A percentile compares a stretch with the other conserved stretches of the same genome.
Evolutionary conservation across 108 stramenopile species (phyloP).

Genomic region (Skeletonema grethae): DNA sequence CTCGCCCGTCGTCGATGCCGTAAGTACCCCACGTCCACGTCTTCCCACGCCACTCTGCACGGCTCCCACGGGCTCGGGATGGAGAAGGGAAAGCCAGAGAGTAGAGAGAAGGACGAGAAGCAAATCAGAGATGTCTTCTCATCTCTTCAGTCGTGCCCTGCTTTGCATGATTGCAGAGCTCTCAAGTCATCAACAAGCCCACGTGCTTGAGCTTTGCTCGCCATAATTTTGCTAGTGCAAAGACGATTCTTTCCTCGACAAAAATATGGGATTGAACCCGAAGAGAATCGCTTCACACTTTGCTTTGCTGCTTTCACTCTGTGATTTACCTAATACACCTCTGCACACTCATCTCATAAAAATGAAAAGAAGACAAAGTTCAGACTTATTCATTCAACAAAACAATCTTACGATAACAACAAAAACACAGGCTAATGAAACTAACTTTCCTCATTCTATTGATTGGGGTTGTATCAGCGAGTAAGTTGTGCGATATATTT

Average conservation of each 20-base stretch:
- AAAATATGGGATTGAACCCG: not conserved
- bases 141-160: too few species aligned
- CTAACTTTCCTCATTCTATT: not conserved
- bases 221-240: not conserved
- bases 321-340: too few species aligned
- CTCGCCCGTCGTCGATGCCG: too few species aligned
- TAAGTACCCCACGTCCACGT: too few species aligned
- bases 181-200: not conserved
- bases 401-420: not conserved
- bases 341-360: not conserved
- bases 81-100: too few species aligned
- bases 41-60: too few species aligned
- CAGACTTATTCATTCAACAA: not conserved
- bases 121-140: too few species aligned
- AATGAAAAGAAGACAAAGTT: not conserved
- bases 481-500: not conserved
- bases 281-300: not conserved
- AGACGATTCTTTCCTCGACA: slow-evolving; percentile 1
- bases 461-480: not conserved
- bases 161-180: too few species aligned
- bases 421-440: not conserved
- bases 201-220: not conserved
- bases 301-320: too few species aligned
- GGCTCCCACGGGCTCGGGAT: too few species aligned
- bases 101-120: too few species aligned